Conservation (phyloP, 495 filamentous ascomycete species). For the Xylaria scruposa region DNA sequence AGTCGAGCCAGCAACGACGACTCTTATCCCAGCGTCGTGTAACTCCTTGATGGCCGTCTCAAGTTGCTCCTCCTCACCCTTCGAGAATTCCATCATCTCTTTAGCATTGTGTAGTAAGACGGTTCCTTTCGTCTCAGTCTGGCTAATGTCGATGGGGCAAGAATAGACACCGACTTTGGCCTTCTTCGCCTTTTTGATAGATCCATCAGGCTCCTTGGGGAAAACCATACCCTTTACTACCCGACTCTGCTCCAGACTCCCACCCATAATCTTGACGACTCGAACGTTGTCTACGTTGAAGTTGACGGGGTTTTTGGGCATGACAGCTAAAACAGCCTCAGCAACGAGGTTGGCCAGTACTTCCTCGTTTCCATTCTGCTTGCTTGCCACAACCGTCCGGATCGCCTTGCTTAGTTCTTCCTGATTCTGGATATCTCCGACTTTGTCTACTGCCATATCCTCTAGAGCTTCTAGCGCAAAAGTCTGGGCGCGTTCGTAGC, state of each 20-base stretch:
- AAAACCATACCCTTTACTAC: conserved; percentile 99
- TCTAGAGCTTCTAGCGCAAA: conserved; percentile 86
- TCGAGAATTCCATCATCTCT: conserved; percentile 98
- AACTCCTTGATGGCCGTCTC: conserved; percentile 93
- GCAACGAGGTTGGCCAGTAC: conserved; percentile 84
- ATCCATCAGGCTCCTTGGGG: conserved; percentile 86
- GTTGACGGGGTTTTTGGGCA: conserved; percentile 96
- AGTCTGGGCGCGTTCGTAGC: conserved; percentile 92
- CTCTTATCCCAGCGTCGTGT: conserved; percentile 89
- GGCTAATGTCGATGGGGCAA: conserved; percentile 92
- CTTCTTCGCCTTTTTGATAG: conserved; percentile 84
- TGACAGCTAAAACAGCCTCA: conserved; percentile 90
- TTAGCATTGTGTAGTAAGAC: conserved; percentile 97
- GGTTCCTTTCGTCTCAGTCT: conserved; percentile 99
- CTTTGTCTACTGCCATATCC: conserved; percentile 88
- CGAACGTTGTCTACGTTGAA: conserved; percentile 99
- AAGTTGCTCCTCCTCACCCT: conserved; percentile 92
- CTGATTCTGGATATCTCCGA: conserved; percentile 79
- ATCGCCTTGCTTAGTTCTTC: conserved; percentile 93
- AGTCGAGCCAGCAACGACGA: conserved; percentile 87
- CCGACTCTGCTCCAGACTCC: conserved; percentile 86
- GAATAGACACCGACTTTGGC: conserved; percentile 97
- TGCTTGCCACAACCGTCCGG: conserved; percentile 92
- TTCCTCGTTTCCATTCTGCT: conserved; percentile 93
- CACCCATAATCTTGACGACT: conserved; percentile 99